These are phyloP conservation scores for Huiozyma sinensis DNA, from an alignment of 805 yeast species.

Conservation along the genomic window DNA sequence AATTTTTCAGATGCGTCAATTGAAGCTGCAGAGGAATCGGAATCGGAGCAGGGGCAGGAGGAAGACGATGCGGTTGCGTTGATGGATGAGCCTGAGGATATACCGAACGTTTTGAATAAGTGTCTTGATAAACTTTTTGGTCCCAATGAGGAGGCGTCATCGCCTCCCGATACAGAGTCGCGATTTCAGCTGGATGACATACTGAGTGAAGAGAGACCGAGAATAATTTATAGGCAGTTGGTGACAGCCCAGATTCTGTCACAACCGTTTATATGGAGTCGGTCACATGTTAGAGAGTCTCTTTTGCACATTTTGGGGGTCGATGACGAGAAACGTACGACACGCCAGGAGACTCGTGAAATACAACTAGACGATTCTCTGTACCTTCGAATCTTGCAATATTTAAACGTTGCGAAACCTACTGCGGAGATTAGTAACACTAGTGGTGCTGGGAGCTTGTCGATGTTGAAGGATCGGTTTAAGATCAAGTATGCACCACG, in stretches of 20 bases:
- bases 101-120: background rate
- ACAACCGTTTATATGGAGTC: conserved; percentile 22
- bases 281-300: conserved; percentile 16
- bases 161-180: background rate
- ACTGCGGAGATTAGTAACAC: background rate
- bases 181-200: conserved; percentile 7
- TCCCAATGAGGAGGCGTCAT: background rate
- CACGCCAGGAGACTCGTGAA: background rate
- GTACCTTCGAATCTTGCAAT: conserved; percentile 7
- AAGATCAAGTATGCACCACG: conserved; percentile 10
- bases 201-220: conserved; percentile 20
- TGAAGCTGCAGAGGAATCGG: conserved; percentile 7
- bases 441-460: background rate
- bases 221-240: conserved; percentile 24
- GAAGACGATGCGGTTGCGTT: background rate
- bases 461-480: conserved; percentile 13
- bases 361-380: conserved; percentile 15
- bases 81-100: too few species aligned
- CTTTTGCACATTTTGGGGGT: conserved; percentile 21
- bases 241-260: conserved; percentile 13
- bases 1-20: conserved; percentile 26
- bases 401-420: background rate
- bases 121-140: conserved; percentile 4
- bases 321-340: conserved; percentile 6
- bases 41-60: background rate